These are phyloP conservation scores for Ramaria sp. DNA, from an alignment of 768 basidiomycete genomes.

Conservation along the genomic window DNA sequence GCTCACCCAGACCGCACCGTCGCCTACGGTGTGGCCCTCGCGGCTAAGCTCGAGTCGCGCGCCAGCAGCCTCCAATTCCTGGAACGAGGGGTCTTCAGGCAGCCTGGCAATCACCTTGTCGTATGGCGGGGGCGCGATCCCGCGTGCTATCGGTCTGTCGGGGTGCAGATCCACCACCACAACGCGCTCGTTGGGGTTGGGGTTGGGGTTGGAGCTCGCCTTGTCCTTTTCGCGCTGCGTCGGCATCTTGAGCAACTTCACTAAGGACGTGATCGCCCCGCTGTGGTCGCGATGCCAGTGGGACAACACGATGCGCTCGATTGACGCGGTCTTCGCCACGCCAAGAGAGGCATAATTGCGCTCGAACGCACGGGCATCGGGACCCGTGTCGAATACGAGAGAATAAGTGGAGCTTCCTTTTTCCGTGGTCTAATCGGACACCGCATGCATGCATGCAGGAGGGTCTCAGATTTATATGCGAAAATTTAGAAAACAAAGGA, in stretches of 20 bases:
- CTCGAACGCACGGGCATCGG: constrained; percentile 63
- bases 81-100: constrained; percentile 62
- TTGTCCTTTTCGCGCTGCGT: constrained; percentile 35
- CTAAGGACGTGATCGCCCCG: constrained; percentile 74
- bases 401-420: constrained; percentile 32
- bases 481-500: no score
- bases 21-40: constrained; percentile 57
- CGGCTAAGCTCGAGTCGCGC: constrained; percentile 44
- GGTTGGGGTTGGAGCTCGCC: constrained; percentile 9
- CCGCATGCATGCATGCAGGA: background rate
- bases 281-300: constrained; percentile 36
- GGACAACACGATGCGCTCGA: constrained; percentile 56
- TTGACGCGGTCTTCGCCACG: constrained; percentile 23
- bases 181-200: constrained; percentile 13
- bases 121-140: constrained; percentile 53
- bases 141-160: constrained; percentile 58
- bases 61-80: constrained; percentile 43
- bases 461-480: background rate
- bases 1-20: constrained; percentile 59
- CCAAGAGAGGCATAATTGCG: constrained; percentile 59
- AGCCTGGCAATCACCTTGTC: constrained; percentile 44
- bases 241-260: constrained; percentile 42
- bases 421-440: constrained; percentile 39
- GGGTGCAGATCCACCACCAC: constrained; percentile 70
- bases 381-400: constrained; percentile 80